These are phyloP conservation scores for Aotearoamyces nothofagi DNA, from an alignment of 2,329 filamentous ascomycete genomes.

Conservation along the genomic window DNA sequence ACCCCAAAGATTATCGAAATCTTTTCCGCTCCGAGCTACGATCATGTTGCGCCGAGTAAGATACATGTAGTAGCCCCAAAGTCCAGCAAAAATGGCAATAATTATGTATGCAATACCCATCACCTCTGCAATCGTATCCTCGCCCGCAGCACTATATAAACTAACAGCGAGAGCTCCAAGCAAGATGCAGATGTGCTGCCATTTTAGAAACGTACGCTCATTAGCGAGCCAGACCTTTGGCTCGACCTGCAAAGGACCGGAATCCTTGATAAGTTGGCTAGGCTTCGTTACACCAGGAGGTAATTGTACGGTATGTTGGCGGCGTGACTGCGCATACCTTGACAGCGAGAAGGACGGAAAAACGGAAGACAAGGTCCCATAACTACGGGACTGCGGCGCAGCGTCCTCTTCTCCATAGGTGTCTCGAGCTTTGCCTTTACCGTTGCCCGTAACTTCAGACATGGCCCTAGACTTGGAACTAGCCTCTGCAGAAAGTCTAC, in stretches of 20 bases:
- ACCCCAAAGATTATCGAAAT: constrained; percentile 81
- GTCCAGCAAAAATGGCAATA: constrained; percentile 69
- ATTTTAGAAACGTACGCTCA: constrained; percentile 95
- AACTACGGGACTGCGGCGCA: constrained; percentile 21
- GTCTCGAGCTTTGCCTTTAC: constrained; percentile 6
- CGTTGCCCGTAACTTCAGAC: constrained; percentile 17
- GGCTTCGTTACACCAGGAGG: constrained; percentile 85
- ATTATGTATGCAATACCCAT: constrained; percentile 73
- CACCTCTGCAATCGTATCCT: constrained; percentile 58
- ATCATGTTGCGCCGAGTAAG: constrained; percentile 66
- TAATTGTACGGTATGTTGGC: constrained; percentile 36
- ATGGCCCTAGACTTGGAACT: constrained; percentile 13
- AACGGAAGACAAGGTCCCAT: constrained; percentile 51
- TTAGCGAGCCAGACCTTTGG: constrained; percentile 98
- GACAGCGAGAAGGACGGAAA: constrained; percentile 74
- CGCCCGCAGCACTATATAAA: constrained; percentile 75
- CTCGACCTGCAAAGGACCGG: constrained; percentile 81
- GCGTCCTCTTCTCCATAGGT: constrained; percentile 18
- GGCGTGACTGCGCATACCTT: constrained; percentile 50
- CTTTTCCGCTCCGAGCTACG: constrained; percentile 68
- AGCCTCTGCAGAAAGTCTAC: constrained; percentile 33
- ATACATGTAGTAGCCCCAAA: constrained; percentile 81
- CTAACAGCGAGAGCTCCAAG: constrained; percentile 72
- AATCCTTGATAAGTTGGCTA: constrained; percentile 82
- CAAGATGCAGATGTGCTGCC: constrained; percentile 88